Percentiles rank a stretch among this genome's conserved stretches.
These are phyloP conservation scores for Colletotrichum euphorbiae DNA, from an alignment of 2,329 filamentous ascomycete genomes.

Conservation along the genomic window DNA sequence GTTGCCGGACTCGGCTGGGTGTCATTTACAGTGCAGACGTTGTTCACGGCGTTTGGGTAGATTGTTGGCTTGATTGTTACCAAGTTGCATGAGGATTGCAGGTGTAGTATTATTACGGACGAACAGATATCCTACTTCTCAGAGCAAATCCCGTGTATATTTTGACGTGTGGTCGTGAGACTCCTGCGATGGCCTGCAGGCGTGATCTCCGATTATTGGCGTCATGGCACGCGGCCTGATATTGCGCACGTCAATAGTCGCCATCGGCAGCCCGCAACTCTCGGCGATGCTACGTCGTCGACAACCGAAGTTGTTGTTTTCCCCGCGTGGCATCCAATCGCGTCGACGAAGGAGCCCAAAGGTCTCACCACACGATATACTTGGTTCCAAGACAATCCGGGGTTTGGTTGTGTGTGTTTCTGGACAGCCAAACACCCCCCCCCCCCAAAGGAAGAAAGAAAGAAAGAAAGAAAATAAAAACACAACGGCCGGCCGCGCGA, in stretches of 20 bases:
- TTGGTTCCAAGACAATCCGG: conserved; percentile 21
- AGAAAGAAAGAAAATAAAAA: neutral
- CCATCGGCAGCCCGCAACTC: conserved; percentile 9
- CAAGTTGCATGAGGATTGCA: conserved; percentile 32
- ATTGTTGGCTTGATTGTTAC: conserved; percentile 19
- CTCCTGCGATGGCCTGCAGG: conserved; percentile 1
- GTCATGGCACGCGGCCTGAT: conserved; percentile 16
- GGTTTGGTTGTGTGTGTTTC: conserved; percentile 11
- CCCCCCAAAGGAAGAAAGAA: neutral
- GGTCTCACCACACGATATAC: neutral
- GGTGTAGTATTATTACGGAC: conserved; percentile 35
- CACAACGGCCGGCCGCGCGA: conserved; percentile 3
- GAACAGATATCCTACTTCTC: conserved; percentile 34
- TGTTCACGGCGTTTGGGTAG: conserved; percentile 33
- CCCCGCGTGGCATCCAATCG: neutral
- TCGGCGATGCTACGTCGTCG: neutral
- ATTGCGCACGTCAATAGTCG: conserved; percentile 27
- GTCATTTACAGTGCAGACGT: conserved; percentile 34
- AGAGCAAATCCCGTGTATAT: neutral
- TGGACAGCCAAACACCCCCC: neutral
- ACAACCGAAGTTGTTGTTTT: neutral
- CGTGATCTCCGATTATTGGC: conserved; percentile 13
- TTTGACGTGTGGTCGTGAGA: neutral
- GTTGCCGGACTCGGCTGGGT: conserved; percentile 34
- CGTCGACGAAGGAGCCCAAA: neutral